A percentile compares a stretch with the other conserved stretches of the same genome.
Evolutionary conservation across 805 yeast genomes (phyloP).

Genomic region (Priceomyces melissophilus): DNA sequence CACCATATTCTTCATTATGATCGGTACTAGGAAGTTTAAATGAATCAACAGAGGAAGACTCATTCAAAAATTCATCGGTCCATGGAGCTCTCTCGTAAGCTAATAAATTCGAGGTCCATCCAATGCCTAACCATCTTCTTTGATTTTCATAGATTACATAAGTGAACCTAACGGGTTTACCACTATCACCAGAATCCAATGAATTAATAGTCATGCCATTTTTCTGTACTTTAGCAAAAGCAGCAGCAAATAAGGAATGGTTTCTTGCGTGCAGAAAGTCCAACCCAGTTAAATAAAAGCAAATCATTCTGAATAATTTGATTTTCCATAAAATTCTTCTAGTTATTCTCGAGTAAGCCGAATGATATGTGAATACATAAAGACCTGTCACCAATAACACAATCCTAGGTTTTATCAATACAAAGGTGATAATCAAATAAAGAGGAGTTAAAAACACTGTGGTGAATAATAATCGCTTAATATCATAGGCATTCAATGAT

Average conservation of each 20-base stretch:
- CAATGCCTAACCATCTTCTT: slow-evolving; percentile 95
- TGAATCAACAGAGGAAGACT: slow-evolving; percentile 68
- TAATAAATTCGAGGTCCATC: slow-evolving; percentile 91
- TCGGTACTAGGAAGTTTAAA: slow-evolving; percentile 78
- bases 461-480: slow-evolving; percentile 76
- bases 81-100: slow-evolving; percentile 94
- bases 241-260: slow-evolving; percentile 51
- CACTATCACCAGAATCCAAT: slow-evolving; percentile 12
- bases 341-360: slow-evolving; percentile 78
- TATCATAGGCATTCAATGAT: slow-evolving; percentile 72
- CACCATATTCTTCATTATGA: slow-evolving; percentile 25
- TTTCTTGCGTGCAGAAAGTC: slow-evolving; percentile 55
- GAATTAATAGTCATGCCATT: slow-evolving; percentile 22
- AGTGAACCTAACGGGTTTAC: slow-evolving; percentile 71
- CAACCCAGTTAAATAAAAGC: slow-evolving; percentile 83
- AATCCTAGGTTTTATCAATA: slow-evolving; percentile 68
- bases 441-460: slow-evolving; percentile 83
- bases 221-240: slow-evolving; percentile 50
- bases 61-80: slow-evolving; percentile 95
- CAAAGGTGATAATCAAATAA: slow-evolving; percentile 65
- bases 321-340: slow-evolving; percentile 85
- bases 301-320: slow-evolving; percentile 60
- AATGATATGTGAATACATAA: slow-evolving; percentile 76
- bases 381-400: slow-evolving; percentile 58
- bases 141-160: slow-evolving; percentile 93